phyloP scores from a whole-genome alignment of 202 grass and related monocot species.

The Cymbopogon flexuosus region DNA sequence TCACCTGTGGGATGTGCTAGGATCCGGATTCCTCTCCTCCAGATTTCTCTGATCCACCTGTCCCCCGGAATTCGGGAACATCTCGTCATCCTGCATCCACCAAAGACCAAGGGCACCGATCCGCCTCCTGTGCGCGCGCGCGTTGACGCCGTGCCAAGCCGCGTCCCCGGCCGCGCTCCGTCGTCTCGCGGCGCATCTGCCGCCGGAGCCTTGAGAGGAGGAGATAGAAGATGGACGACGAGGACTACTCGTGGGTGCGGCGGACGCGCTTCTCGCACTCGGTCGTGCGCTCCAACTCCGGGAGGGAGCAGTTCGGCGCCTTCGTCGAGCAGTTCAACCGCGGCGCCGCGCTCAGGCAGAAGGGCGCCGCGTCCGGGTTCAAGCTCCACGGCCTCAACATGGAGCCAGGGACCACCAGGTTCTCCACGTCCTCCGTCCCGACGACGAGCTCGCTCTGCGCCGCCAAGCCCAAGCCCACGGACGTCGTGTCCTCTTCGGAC shows the following conservation, averaged over 20 bases:
- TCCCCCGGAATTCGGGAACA: background rate
- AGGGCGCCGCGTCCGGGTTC: constrained; percentile 26
- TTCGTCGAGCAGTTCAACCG: constrained; percentile 53
- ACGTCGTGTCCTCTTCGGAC: background rate
- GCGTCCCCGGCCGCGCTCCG: no score
- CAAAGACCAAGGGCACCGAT: background rate
- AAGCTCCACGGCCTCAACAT: constrained; percentile 48
- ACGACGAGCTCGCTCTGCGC: background rate
- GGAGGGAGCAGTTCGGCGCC: constrained; percentile 41
- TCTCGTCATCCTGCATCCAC: background rate
- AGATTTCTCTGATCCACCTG: constrained; percentile 36
- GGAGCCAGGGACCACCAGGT: constrained; percentile 28
- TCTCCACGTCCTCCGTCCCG: background rate
- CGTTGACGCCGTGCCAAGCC: background rate
- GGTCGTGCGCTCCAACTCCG: constrained; percentile 45
- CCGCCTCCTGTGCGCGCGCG: background rate
- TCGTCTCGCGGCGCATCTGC: background rate
- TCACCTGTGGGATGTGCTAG: constrained; percentile 45
- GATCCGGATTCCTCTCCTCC: constrained; percentile 54
- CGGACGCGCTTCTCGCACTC: constrained; percentile 63
- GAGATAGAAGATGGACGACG: constrained; percentile 46
- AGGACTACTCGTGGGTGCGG: constrained; percentile 67
- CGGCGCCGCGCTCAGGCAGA: constrained; percentile 33
- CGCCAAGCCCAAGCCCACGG: background rate
- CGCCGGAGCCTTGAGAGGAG: no score